Conservation (phyloP, 805 yeast genomes). For the Candida quercuum region DNA sequence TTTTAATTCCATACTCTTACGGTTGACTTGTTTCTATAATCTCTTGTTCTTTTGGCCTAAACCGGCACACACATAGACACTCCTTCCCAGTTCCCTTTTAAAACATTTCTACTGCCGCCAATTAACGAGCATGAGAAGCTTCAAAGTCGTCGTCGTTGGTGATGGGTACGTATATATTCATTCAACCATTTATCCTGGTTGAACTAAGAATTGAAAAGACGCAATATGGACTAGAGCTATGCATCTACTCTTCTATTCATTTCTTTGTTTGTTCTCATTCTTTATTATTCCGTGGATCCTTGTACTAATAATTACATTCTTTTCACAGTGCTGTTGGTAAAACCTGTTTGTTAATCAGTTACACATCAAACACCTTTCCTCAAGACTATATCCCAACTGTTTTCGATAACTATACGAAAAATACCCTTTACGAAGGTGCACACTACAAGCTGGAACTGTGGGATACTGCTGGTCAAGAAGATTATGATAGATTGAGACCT, state of each 20-base stretch:
- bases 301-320: not conserved
- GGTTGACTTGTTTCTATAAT: no score
- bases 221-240: no score
- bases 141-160: conserved; percentile 91
- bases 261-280: not conserved
- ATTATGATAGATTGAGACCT: conserved; percentile 85
- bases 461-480: conserved; percentile 97
- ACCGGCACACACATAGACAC: no score
- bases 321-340: conserved; percentile 81
- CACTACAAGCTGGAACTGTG: conserved; percentile 82
- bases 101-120: not conserved
- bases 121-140: conserved; percentile 56
- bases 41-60: no score
- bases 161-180: conserved; percentile 51
- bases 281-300: not conserved
- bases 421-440: conserved; percentile 75
- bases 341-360: conserved; percentile 80
- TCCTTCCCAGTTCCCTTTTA: not conserved
- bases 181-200: no score
- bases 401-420: conserved; percentile 86
- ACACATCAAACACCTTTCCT: conserved; percentile 90
- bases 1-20: no score
- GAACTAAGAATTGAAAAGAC: no score
- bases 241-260: no score
- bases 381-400: conserved; percentile 93